Evolutionary conservation across 2,329 filamentous ascomycete genomes (phyloP), one percentile per base, ranked within the genome.

Genomic region (Alternaria infectoria): DNA sequence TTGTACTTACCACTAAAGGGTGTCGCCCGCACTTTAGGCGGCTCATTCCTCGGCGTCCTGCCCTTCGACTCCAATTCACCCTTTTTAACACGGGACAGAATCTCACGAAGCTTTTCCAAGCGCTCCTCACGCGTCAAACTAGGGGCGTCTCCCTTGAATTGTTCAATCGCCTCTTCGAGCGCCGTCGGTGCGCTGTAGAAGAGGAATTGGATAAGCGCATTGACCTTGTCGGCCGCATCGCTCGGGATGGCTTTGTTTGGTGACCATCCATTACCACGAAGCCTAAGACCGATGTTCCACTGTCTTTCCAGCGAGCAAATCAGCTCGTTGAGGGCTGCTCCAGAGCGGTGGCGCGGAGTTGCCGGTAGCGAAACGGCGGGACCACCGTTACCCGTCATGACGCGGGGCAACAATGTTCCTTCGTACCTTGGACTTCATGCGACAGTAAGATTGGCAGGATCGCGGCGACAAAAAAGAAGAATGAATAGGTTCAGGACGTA

Each of bases 211-310:
- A 80, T 67, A 8, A 51, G 26, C 1, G 45, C 57, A 17, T 61
- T 68, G 3, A 72, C 60, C 15, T 62, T 68, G 4, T 74, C 70
- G 6, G 61, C 56, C 57, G 44, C 4, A 52, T 55, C 21, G 62
- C 59, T 10, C 11, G 19, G 7, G 12, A 47, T 51, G 11, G 45
- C 57, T 30, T 51, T 68, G 10, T 44, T 59, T 3, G 76, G 77
- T 2, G 77, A 77, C 67, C 69, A 73, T 4, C n/a, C 59, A 5
- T 49, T 30, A 4, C 59, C 61, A 15, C 67, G 65, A 7, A 68
- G 8, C 3, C 44, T 49, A 1, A 79, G 52, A 2, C 69, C 73
- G 0, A 79, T 13, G 3, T 64, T 62, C 65, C 69, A 76, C n/a
- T 66, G 21, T 3, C 46, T 15, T 43, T 78, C 70, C 4, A 80